Conservation (phyloP, 768 basidiomycete species). For the Naematelia aurantialba region DNA sequence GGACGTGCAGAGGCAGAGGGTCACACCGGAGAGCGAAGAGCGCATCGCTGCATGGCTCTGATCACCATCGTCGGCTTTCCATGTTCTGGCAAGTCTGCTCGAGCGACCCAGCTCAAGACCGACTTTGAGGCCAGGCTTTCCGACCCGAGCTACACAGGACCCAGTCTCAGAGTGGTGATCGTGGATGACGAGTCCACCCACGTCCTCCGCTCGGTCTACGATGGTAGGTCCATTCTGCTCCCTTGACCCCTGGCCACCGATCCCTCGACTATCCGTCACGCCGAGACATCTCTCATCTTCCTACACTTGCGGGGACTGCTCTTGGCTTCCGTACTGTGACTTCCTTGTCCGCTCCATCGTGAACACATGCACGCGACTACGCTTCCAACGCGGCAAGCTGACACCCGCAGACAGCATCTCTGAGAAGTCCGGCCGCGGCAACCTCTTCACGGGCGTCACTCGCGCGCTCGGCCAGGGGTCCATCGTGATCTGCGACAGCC, state of each 20-base stretch:
- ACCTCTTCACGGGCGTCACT: constrained; percentile 77
- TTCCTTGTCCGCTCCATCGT: too few relatives aligned
- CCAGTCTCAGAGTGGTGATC: constrained; percentile 54
- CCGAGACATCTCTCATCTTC: too few relatives aligned
- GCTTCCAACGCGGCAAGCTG: too few relatives aligned
- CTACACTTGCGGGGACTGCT: too few relatives aligned
- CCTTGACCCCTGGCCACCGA: too few relatives aligned
- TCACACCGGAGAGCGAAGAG: background rate
- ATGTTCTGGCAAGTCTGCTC: constrained; percentile 75
- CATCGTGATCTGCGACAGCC: constrained; percentile 80
- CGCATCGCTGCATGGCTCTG: constrained; percentile 66
- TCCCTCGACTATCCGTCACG: background rate
- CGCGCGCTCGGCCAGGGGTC: constrained; percentile 67
- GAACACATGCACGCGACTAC: too few relatives aligned
- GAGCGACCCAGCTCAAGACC: constrained; percentile 63
- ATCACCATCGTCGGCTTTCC: constrained; percentile 87
- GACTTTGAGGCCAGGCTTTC: constrained; percentile 59
- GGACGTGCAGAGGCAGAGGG: too few relatives aligned
- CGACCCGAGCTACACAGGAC: constrained; percentile 58
- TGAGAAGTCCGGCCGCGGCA: constrained; percentile 83
- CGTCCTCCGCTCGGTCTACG: constrained; percentile 64
- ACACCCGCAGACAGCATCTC: constrained; percentile 61
- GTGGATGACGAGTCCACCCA: constrained; percentile 73
- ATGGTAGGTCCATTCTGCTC: too few relatives aligned
- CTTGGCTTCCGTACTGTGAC: too few relatives aligned